These are phyloP conservation scores for Pseudovirgaria hyperparasitica DNA, from an alignment of 2,329 filamentous ascomycete genomes.

Conservation along the genomic window DNA sequence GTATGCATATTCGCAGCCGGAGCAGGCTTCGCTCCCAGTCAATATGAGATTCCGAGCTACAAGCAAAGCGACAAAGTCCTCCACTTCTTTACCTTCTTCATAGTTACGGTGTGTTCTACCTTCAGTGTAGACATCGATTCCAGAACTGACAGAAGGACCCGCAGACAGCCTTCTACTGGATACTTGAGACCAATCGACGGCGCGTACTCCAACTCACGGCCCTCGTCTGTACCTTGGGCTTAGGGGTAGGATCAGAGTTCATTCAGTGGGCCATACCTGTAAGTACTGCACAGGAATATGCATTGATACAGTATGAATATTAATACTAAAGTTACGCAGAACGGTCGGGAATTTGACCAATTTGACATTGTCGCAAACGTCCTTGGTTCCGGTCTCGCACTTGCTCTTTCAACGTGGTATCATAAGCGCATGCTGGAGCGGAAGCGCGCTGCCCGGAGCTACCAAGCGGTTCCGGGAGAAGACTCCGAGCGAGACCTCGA, in stretches of 20 bases:
- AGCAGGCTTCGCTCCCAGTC: conserved; percentile 53
- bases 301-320: neutral
- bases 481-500: conserved; percentile 52
- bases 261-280: conserved; percentile 58
- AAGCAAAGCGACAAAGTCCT: conserved; percentile 74
- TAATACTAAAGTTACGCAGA: conserved; percentile 12
- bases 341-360: conserved; percentile 51
- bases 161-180: conserved; percentile 75
- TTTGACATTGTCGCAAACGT: conserved; percentile 85
- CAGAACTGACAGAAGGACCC: neutral
- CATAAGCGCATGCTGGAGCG: conserved; percentile 92
- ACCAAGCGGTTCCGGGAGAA: conserved; percentile 55
- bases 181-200: conserved; percentile 79
- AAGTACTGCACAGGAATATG: conserved; percentile 8
- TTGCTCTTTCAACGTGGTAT: conserved; percentile 77
- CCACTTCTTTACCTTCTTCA: conserved; percentile 79
- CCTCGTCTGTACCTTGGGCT: conserved; percentile 59
- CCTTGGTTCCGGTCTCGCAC: conserved; percentile 57
- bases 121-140: neutral
- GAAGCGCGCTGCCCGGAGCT: conserved; percentile 60
- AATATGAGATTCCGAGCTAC: conserved; percentile 41
- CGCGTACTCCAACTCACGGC: conserved; percentile 76
- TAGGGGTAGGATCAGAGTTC: conserved; percentile 65
- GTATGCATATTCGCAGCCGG: conserved; percentile 54
- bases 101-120: conserved; percentile 52